Conservation (phyloP, 345 rosid species). For the Clarkia xantiana region DNA sequence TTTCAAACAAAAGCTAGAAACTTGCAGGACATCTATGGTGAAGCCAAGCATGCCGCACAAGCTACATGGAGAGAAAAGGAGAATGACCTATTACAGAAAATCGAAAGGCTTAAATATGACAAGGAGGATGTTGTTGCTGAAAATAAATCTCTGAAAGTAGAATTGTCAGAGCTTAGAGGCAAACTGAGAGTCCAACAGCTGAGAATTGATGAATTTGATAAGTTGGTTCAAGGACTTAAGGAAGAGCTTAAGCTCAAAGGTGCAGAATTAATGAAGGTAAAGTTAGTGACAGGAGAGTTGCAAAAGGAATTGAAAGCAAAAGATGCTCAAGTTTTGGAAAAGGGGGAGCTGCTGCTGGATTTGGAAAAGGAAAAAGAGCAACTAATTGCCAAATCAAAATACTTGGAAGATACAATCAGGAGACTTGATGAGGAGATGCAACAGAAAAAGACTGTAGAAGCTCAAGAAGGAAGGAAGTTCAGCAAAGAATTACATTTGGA, state of each 20-base stretch:
- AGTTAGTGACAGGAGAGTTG: constrained; percentile 20
- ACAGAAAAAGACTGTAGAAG: constrained; percentile 21
- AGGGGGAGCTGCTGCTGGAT: constrained; percentile 17
- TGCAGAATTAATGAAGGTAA: constrained; percentile 17
- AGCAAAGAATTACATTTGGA: constrained; percentile 20
- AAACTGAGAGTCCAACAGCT: constrained; percentile 23
- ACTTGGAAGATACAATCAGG: constrained; percentile 27
- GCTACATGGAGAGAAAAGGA: constrained; percentile 46
- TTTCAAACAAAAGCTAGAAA: constrained; percentile 42
- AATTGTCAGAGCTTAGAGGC: constrained; percentile 20
- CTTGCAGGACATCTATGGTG: constrained; percentile 34
- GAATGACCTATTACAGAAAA: constrained; percentile 21
- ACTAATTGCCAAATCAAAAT: constrained; percentile 17
- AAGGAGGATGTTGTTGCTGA: constrained; percentile 25
- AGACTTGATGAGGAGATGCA: constrained; percentile 25
- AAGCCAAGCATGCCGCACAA: constrained; percentile 40
- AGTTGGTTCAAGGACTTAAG: constrained; percentile 23
- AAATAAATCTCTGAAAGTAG: constrained; percentile 25
- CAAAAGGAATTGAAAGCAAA: constrained; percentile 21
- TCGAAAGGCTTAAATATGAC: constrained; percentile 39
- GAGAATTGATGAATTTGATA: constrained; percentile 34
- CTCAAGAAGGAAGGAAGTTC: constrained; percentile 22
- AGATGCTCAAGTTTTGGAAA: constrained; percentile 11
- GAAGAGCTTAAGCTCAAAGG: constrained; percentile 25
- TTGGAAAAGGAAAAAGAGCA: constrained; percentile 27